These are phyloP conservation scores for Sambucus nigra DNA, from an alignment of 129 eudicot species.

Conservation along the genomic window DNA sequence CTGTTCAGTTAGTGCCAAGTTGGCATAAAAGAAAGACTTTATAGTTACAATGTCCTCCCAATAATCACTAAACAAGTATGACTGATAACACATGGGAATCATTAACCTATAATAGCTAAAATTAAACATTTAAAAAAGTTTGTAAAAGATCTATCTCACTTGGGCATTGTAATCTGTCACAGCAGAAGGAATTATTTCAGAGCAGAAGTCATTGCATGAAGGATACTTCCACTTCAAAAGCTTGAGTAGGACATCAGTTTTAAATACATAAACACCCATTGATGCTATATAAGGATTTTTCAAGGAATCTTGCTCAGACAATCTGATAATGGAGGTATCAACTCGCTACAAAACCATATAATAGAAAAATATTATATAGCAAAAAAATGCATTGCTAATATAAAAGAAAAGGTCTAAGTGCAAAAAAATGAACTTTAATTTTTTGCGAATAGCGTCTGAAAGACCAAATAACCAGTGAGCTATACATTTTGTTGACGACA, in stretches of 20 bases:
- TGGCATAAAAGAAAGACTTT: constrained; percentile 76
- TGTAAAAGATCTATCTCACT: constrained; percentile 22
- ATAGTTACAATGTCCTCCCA: constrained; percentile 97
- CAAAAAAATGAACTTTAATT: too few species aligned
- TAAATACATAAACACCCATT: constrained; percentile 86
- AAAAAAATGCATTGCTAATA: neutral
- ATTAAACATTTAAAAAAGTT: too few species aligned
- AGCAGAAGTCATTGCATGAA: constrained; percentile 76
- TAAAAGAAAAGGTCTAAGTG: too few species aligned
- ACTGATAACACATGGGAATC: constrained; percentile 25
- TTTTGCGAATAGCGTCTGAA: too few species aligned
- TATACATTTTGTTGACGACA: too few species aligned
- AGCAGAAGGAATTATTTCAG: constrained; percentile 82
- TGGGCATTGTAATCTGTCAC: constrained; percentile 81
- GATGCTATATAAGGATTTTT: constrained; percentile 75
- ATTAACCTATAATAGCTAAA: neutral
- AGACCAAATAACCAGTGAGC: too few species aligned
- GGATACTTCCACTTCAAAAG: constrained; percentile 54
- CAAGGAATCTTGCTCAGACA: constrained; percentile 45
- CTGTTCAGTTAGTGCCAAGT: constrained; percentile 86
- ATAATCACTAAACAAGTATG: constrained; percentile 73
- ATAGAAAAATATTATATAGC: neutral
- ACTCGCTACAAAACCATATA: constrained; percentile 49
- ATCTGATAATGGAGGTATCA: constrained; percentile 74
- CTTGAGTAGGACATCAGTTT: constrained; percentile 64